Evolutionary conservation across 2,329 filamentous ascomycete species (phyloP), one percentile per base, ranked within the genome.

Genomic region (Sordariomycetes sp.): DNA sequence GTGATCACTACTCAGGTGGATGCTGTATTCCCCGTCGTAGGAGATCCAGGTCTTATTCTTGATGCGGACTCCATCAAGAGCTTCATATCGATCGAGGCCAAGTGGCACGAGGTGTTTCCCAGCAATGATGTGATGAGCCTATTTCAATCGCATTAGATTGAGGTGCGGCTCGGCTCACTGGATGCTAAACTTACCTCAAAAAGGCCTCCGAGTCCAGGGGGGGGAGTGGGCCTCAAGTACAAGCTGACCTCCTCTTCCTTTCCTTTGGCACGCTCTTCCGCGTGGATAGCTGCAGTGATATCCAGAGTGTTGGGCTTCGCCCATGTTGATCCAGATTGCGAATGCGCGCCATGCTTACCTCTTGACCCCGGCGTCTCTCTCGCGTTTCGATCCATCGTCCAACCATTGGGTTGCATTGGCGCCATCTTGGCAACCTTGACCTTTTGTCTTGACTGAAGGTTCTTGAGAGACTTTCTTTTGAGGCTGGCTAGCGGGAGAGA

Each of bases 11-110:
- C 33, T 37, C 17, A 60, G 39, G 6, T 49, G 43, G 9, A 59
- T 41, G 12, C 49, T 23, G 18, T 52, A 46, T 4, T 43, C 37
- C 18, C 46, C 31, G 7, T 40, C 36, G 6, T 36, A 39, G 4
- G 34, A 47, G 10, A 61, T 57, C 47, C 57, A 61, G 6, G 57
- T 49, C 20, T 41, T 39, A 28, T 56, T 35, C 4, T 38, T 40
- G 24, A 36, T 44, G 3, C 56, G 46, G 12, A 61, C 47, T 4
- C 42, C 38, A 17, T 59, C 41, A 5, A 61, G 35, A 2, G 35
- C 39, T 1, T 25, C 23, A 6, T 43, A 36, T 2, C 48, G 38
- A 17, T 50, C 43, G 3, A 60, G 30, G 2, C 40, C 47, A 15
- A 16, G 33, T 1, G 54, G 53, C 2, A 53, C 26, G 14, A 54